Percentiles rank a stretch among this genome's conserved stretches.
These are phyloP conservation scores for Podospora comata DNA, from an alignment of 495 filamentous ascomycete genomes.

Conservation along the genomic window DNA sequence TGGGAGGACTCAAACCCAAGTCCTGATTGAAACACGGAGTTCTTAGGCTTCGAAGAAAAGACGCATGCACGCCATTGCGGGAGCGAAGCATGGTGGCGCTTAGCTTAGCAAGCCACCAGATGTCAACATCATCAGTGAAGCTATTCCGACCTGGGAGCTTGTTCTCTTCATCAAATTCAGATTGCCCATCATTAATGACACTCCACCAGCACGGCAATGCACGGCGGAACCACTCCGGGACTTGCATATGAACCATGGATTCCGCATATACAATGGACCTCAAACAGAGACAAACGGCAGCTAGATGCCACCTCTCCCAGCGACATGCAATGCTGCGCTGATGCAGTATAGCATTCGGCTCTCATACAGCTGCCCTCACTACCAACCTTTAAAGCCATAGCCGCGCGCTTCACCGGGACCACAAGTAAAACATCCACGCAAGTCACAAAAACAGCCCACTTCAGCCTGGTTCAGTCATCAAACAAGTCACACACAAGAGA, in stretches of 20 bases:
- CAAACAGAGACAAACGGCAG: neutral
- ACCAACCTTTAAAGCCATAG: neutral
- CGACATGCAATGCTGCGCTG: neutral
- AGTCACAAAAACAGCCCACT: neutral
- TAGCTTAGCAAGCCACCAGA: neutral
- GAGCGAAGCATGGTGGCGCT: neutral
- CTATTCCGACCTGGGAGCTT: neutral
- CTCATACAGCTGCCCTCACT: neutral
- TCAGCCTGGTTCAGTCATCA: too few species aligned
- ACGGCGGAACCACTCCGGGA: neutral
- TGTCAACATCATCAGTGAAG: too few species aligned
- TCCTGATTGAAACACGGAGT: constrained; percentile 14
- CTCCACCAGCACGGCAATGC: neutral
- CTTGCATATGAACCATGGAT: neutral
- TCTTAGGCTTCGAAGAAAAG: constrained; percentile 4
- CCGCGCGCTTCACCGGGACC: neutral
- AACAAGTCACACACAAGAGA: too few species aligned
- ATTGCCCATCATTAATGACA: neutral
- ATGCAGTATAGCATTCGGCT: neutral
- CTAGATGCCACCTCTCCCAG: neutral
- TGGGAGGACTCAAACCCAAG: constrained; percentile 11
- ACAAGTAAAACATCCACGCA: neutral
- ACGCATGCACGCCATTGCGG: constrained; percentile 7
- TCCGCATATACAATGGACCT: neutral
- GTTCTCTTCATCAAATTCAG: neutral